A percentile compares a stretch with the other conserved stretches of the same genome.
Evolutionary conservation across 1,284 basidiomycete species (phyloP).

Genomic region (Grifola frondosa): DNA sequence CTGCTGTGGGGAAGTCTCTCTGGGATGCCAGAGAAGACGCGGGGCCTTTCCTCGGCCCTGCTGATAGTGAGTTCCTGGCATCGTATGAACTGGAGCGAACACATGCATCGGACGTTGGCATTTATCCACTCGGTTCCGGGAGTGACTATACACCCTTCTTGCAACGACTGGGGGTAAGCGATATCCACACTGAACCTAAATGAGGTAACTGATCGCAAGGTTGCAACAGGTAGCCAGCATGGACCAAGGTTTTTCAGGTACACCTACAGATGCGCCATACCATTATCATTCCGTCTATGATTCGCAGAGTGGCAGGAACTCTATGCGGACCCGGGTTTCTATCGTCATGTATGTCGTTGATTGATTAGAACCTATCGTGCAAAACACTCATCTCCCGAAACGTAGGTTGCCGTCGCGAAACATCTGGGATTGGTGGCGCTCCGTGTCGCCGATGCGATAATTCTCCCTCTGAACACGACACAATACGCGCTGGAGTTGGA

Average conservation of each 20-base stretch:
- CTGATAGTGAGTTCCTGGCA: constrained; percentile 32
- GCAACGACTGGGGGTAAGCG: constrained; percentile 55
- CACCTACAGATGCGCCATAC: constrained; percentile 61
- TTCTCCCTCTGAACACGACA: constrained; percentile 73
- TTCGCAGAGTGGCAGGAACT: constrained; percentile 66
- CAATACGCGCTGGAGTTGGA: constrained; percentile 59
- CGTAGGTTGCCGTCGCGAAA: constrained; percentile 64
- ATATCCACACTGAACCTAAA: no score
- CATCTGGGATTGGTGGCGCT: constrained; percentile 63
- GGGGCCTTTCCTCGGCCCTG: constrained; percentile 48
- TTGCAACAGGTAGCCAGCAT: constrained; percentile 58
- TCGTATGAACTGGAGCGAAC: constrained; percentile 28
- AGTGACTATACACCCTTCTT: constrained; percentile 85
- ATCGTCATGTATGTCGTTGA: constrained; percentile 51
- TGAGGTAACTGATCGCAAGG: no score
- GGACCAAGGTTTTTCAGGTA: constrained; percentile 50
- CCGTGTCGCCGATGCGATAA: constrained; percentile 55
- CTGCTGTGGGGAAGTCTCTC: constrained; percentile 47
- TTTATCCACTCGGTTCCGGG: constrained; percentile 52
- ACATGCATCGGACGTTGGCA: constrained; percentile 30
- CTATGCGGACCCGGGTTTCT: constrained; percentile 72
- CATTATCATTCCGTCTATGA: constrained; percentile 81
- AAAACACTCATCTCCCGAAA: neutral
- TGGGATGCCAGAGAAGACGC: constrained; percentile 66
- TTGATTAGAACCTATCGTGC: neutral